A percentile compares a stretch with the other conserved stretches of the same genome.
phyloP scores from a whole-genome alignment of 495 filamentous ascomycete genomes.

The Chlorociboria aeruginascens region DNA sequence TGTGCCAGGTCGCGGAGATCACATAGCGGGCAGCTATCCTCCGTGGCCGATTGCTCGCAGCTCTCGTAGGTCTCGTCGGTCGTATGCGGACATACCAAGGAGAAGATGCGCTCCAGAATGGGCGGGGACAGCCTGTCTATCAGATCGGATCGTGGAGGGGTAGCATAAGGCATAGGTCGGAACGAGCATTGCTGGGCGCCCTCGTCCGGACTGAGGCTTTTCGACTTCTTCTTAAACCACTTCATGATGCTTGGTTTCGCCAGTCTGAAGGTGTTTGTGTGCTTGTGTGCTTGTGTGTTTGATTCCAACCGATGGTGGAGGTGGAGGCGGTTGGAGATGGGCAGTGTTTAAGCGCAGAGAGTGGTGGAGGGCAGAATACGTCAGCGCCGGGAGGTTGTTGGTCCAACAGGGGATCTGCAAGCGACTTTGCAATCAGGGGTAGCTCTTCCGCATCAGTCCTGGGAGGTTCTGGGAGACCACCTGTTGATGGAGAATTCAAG shows the following conservation, averaged over 20 bases:
- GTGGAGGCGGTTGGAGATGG: too few relatives aligned
- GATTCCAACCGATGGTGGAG: background rate
- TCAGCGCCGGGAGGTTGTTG: too few relatives aligned
- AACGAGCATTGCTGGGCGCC: background rate
- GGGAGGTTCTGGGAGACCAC: too few relatives aligned
- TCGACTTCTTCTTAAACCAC: constrained; percentile 17
- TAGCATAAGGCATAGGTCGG: constrained; percentile 3
- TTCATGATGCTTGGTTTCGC: constrained; percentile 16
- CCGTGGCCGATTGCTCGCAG: constrained; percentile 70
- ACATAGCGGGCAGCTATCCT: constrained; percentile 89
- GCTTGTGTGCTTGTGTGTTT: constrained; percentile 2
- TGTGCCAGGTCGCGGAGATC: constrained; percentile 84
- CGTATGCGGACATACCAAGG: constrained; percentile 73
- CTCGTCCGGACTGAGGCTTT: background rate
- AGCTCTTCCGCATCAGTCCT: too few relatives aligned
- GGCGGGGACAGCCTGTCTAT: constrained; percentile 35
- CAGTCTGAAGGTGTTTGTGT: constrained; percentile 1
- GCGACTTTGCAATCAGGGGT: too few relatives aligned
- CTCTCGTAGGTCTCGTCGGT: constrained; percentile 64
- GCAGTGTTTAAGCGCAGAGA: too few relatives aligned
- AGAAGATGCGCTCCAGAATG: constrained; percentile 64
- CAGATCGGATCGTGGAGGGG: constrained; percentile 8
- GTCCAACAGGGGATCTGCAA: too few relatives aligned
- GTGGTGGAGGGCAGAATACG: too few relatives aligned
- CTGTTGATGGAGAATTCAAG: too few relatives aligned